Conservation (phyloP, 352 stramenopile species). For the Stephanocyclus meneghinianus region DNA sequence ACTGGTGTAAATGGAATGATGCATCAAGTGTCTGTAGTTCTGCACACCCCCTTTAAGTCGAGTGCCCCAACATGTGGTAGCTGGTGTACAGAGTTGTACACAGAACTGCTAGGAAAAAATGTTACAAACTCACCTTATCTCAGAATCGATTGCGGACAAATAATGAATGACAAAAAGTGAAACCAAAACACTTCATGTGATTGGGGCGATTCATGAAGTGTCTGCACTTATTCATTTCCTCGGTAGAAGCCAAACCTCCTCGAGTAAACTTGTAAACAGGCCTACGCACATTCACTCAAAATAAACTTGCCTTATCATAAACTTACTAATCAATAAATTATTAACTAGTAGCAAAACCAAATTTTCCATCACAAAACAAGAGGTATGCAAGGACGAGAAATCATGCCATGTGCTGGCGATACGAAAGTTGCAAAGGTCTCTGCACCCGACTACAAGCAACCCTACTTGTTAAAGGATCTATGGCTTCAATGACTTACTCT, state of each 20-base stretch:
- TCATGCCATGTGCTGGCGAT: too few species aligned
- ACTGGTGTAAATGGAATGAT: conserved; percentile 1
- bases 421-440: too few species aligned
- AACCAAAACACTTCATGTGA: not conserved
- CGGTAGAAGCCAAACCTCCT: not conserved
- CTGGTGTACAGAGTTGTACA: not conserved
- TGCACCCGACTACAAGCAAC: too few species aligned
- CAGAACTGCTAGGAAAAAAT: not conserved
- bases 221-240: not conserved
- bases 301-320: not conserved
- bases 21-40: not conserved
- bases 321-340: not conserved
- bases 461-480: too few species aligned
- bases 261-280: not conserved
- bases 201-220: not conserved
- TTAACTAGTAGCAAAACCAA: too few species aligned
- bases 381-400: too few species aligned
- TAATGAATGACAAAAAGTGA: not conserved
- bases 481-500: too few species aligned
- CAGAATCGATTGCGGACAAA: not conserved
- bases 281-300: not conserved
- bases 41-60: too few species aligned
- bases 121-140: not conserved
- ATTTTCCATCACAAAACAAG: too few species aligned
- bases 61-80: too few species aligned